Conservation (phyloP, 2,329 filamentous ascomycete species). For the Talaromyces sp. region DNA sequence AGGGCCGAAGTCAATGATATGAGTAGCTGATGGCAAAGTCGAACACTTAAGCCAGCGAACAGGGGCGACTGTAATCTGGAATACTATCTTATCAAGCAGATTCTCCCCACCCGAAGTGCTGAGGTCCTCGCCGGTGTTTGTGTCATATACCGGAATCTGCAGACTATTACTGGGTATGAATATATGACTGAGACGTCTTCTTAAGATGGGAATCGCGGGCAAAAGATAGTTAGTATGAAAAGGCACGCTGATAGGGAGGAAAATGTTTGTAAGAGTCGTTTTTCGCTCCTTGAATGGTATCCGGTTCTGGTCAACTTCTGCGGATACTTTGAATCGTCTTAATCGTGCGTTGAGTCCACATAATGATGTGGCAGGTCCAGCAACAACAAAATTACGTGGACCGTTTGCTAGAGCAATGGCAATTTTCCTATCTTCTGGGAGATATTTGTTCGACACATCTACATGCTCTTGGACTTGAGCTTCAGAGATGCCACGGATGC, state of each 20-base stretch:
- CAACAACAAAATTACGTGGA: slow-evolving; percentile 92
- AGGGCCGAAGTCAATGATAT: slow-evolving; percentile 93
- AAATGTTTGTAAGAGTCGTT: neutral
- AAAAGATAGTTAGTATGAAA: neutral
- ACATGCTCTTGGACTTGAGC: neutral
- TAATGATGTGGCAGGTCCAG: slow-evolving; percentile 88
- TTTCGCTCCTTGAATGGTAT: neutral
- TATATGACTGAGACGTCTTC: slow-evolving; percentile 36
- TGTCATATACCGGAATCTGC: slow-evolving; percentile 83
- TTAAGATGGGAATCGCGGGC: slow-evolving; percentile 53
- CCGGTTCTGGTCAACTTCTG: neutral
- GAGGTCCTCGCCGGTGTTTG: slow-evolving; percentile 81
- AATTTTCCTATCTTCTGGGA: slow-evolving; percentile 82
- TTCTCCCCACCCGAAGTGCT: slow-evolving; percentile 70
- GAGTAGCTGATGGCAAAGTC: slow-evolving; percentile 81
- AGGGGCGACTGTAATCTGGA: slow-evolving; percentile 53
- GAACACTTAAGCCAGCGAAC: slow-evolving; percentile 97
- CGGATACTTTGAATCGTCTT: slow-evolving; percentile 62
- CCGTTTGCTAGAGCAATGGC: slow-evolving; percentile 94
- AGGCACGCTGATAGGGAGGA: neutral
- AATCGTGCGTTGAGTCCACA: slow-evolving; percentile 97
- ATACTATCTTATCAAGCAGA: neutral
- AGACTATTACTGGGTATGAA: slow-evolving; percentile 51
- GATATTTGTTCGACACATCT: neutral
- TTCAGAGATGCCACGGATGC: neutral